These are phyloP conservation scores for Hippophae gyantsensis DNA, from an alignment of 306 rosid genomes.

Conservation along the genomic window DNA sequence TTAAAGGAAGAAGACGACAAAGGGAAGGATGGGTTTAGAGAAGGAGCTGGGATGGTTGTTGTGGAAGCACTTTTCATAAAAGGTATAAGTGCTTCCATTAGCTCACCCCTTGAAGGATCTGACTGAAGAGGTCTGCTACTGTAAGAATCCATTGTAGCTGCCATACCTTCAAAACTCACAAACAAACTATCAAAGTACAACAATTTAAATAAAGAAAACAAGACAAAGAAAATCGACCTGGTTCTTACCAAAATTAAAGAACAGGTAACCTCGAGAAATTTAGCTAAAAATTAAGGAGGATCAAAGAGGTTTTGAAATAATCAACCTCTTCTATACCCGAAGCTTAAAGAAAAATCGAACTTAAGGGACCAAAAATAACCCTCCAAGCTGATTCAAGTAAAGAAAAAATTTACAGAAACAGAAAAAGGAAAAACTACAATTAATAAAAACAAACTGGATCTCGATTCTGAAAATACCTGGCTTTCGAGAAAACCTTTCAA, in stretches of 20 bases:
- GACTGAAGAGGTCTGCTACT: conserved; percentile 37
- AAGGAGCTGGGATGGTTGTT: conserved; percentile 13
- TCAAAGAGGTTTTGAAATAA: conserved; percentile 60
- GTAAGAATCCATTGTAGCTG: conserved; percentile 68
- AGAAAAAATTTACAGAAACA: not conserved
- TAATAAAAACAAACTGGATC: conserved; percentile 57
- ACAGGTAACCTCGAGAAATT: conserved; percentile 26
- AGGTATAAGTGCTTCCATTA: conserved; percentile 98
- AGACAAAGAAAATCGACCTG: conserved; percentile 28
- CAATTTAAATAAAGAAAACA: not conserved
- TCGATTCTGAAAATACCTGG: conserved; percentile 99
- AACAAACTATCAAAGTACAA: conserved; percentile 1
- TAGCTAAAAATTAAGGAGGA: not conserved
- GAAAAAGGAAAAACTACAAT: not conserved
- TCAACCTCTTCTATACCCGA: conserved; percentile 48
- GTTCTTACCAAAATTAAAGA: conserved; percentile 52
- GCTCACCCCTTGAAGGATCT: conserved; percentile 63
- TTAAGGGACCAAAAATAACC: conserved; percentile 72
- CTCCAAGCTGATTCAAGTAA: conserved; percentile 34
- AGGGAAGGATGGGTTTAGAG: conserved; percentile 9
- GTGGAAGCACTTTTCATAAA: conserved; percentile 80
- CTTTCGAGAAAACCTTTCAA: conserved; percentile 57
- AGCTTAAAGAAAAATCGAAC: conserved; percentile 18
- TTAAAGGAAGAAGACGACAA: conserved; percentile 10
- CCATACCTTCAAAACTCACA: conserved; percentile 33